Evolutionary conservation across 306 rosid species (phyloP), one percentile per base, ranked within the genome.

Genomic region (Acacia confusa): DNA sequence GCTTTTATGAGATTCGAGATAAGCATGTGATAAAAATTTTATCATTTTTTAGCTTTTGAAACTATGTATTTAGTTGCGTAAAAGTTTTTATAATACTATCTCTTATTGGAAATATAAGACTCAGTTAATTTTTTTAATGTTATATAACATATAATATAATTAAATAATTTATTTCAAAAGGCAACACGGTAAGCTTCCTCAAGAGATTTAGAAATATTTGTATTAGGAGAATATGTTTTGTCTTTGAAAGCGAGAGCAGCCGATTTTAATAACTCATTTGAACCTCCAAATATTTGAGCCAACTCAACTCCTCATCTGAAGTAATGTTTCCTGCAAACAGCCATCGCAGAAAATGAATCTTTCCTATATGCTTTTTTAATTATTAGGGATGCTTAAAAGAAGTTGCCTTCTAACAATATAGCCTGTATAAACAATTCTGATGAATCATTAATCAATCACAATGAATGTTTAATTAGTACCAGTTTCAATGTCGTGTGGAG

Each of bases 151-250:
- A 36, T 36, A 1, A 36, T 36, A 47, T 16, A 0, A 47, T 10
- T 47, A 14, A 47, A 1, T 47, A 4, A 1, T 4, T 10, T 47
- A 47, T 47, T 11, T 47, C 81, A 86, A 60, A 44, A 20, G 41
- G 93, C 88, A 10, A 91, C 90, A 55, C 81, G 78, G 71, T 30
- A 20, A 32, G 95, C 92, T 55, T 84, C 75, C 36, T 87, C 86
- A 19, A 85, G 11, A 14, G 19, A 47, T 13, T 67, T 61, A 0
- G 45, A 48, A 78, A 79, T 45, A 60, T 52, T 76, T 38, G 52
- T 20, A 13, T n/a, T 17, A 0, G 66, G 67, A 1, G 61, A n/a
- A 74, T 32, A 20, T 64, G 82, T 66, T 11, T 70, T 72, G 52
- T 76, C 92, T 10, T 83, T 43, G 47, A 92, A 88, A 47, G 89